Base-by-base conservation (phyloP, 2,329 filamentous ascomycete genomes). In the Trichophyton rubrum region DNA sequence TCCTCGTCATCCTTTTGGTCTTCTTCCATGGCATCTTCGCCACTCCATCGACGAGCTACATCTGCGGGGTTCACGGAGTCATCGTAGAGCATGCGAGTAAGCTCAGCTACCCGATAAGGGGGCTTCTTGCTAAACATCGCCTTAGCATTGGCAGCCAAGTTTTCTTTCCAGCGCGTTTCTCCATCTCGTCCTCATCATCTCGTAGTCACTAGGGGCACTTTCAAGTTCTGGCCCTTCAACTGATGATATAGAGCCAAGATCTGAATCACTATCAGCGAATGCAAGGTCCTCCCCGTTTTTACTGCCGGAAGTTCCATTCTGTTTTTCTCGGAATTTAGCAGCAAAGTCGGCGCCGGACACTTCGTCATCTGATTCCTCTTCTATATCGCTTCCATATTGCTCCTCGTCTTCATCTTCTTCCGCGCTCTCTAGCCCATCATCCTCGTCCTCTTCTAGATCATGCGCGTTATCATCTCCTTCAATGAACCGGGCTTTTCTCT, bases 261-360 rank as follows among this genome's bases (percentile, higher is more conserved):
- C 95, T 0, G 93, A 99, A 72, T 99, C 95, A 69, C 90, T 96
- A 69, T 99, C 93, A 13, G 93, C 93, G 76, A 96, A 99, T 1
- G 85, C 89, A 61, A 97, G 68, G 60, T 96, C 89, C 33, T 85
- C 88, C n/a, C 11, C 45, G 24, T 84, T 82, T 9, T 78, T 78
- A 22, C 70, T 79, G 41, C 81, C 77, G 3, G 78, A 77, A 17
- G 80, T 80, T n/a, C 79, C 81, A 59, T 82, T 82, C 40, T 78
- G 73, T 30, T 69, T 69, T 60, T 75, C 70, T 59, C 69, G 74
- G 62, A 79, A 75, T 11, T 69, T 72, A 27, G 72, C 71, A 41
- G 73, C 75, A 22, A 79, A 76, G 61, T 75, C 75, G 11, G 74
- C 71, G 17, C 75, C 70, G 41, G 72, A 66, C n/a, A 68, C 67